phyloP scores from a whole-genome alignment of 257 asterid species.

The Fraxinus americana region DNA sequence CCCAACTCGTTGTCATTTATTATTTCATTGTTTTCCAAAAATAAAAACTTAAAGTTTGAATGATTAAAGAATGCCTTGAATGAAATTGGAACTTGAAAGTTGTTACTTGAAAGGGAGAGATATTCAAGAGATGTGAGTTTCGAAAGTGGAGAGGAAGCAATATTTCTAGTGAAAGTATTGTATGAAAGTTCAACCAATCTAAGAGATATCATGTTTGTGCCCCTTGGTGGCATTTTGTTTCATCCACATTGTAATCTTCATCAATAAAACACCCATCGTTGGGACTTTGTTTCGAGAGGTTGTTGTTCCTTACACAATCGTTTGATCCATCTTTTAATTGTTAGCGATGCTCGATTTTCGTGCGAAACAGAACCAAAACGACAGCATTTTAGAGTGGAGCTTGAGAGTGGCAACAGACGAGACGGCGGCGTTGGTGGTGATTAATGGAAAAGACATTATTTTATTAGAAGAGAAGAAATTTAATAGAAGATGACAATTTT shows the following conservation, averaged over 20 bases:
- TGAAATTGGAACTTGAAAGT: background rate
- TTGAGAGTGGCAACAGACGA: slow-evolving; percentile 43
- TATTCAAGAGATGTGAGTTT: background rate
- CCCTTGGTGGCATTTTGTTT: too few species aligned
- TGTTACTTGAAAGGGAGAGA: background rate
- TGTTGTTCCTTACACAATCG: too few species aligned
- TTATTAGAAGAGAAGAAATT: slow-evolving; percentile 14
- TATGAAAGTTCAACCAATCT: background rate
- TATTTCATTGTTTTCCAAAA: too few species aligned
- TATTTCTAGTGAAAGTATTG: background rate
- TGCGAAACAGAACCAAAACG: slow-evolving; percentile 54
- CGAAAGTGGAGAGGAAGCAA: background rate
- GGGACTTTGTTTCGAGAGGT: too few species aligned
- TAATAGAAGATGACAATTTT: slow-evolving; percentile 23
- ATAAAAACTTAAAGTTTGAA: background rate
- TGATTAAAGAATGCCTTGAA: background rate
- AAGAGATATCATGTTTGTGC: background rate
- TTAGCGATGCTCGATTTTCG: too few species aligned
- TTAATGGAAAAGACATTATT: slow-evolving; percentile 38
- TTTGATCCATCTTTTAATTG: too few species aligned
- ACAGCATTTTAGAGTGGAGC: slow-evolving; percentile 53
- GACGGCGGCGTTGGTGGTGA: slow-evolving; percentile 24
- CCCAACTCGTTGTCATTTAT: too few species aligned
- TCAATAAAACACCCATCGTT: too few species aligned
- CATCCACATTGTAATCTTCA: too few species aligned